Evolutionary conservation across 2,329 filamentous ascomycete genomes (phyloP), one percentile per base, ranked within the genome.

Genomic region (Colletotrichum musicola): DNA sequence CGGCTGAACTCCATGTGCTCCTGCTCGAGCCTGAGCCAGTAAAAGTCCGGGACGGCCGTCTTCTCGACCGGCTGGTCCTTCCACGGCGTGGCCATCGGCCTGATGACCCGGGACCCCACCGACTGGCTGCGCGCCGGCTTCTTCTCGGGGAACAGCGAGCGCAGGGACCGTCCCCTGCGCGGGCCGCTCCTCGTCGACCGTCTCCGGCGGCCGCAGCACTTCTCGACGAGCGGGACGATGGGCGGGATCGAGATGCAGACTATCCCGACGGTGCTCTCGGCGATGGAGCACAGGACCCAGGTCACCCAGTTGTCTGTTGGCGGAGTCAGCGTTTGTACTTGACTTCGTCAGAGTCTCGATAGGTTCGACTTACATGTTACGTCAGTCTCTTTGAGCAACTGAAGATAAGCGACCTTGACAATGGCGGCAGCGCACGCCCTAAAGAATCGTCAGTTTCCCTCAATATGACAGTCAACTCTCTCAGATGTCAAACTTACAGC

Each of bases 181-280:
- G 46, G 55, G 10, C n/a, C 35, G 30, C 16, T 25, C 25, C 16
- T 51, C n/a, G 6, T 44, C 44, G 47, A 22, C 14, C 44, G 61
- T 20, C 27, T 60, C 12, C 53, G 56, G 46, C 18, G 18, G 18
- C 44, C 44, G n/a, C 62, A 53, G 5, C 56, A 61, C 16, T 38
- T 50, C 20, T 62, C 49, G 49, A 75, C 69, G 5, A 77, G 67
- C 2, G 75, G 75, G 6, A 75, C 68, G 38, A 79, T 72, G 9
- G 75, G 74, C 4, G 77, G 77, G n/a, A 79, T 68, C 6, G 77
- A 79, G 10, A 77, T 77, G 68, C 76, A 78, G 38, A 77, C 72
- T 65, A 79, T 79, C 54, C 75, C 76, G 13, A 79, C 70, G 30
- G 74, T 75, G 56, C 75, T 74, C 65, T 79, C 77, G 35, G 77